Conservation (phyloP, 2,329 filamentous ascomycete species). For the Aspergillaceae sp. region DNA sequence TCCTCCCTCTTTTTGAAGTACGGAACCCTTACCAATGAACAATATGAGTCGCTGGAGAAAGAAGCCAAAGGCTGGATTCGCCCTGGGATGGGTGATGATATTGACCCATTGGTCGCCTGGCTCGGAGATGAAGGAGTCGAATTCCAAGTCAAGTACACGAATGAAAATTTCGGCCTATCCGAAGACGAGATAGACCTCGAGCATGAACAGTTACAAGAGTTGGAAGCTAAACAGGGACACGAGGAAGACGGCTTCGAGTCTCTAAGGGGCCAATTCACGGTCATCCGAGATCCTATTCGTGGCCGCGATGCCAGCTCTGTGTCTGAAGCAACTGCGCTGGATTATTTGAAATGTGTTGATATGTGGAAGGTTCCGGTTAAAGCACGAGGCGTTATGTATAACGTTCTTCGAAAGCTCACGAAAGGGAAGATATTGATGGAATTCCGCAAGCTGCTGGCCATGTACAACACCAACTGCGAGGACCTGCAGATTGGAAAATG, state of each 20-base stretch:
- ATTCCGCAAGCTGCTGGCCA: conserved; percentile 43
- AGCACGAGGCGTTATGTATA: conserved; percentile 58
- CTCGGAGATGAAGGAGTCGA: conserved; percentile 45
- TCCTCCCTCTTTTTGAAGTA: conserved; percentile 46
- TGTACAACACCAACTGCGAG: conserved; percentile 44
- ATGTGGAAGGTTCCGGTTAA: conserved; percentile 52
- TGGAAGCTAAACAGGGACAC: conserved; percentile 49
- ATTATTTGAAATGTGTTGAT: conserved; percentile 38
- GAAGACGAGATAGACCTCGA: conserved; percentile 55
- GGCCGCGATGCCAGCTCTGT: conserved; percentile 11
- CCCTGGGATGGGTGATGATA: conserved; percentile 17
- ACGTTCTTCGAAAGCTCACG: conserved; percentile 50
- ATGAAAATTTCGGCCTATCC: conserved; percentile 45
- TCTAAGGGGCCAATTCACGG: conserved; percentile 40
- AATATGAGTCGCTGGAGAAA: conserved; percentile 52
- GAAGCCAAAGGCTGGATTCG: conserved; percentile 40
- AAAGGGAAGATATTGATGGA: conserved; percentile 40
- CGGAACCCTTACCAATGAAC: conserved; percentile 53
- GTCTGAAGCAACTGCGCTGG: conserved; percentile 28
- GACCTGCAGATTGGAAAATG: conserved; percentile 51
- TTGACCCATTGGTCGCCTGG: conserved; percentile 46
- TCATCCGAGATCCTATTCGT: conserved; percentile 35
- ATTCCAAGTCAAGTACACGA: conserved; percentile 37
- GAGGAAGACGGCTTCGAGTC: conserved; percentile 48
- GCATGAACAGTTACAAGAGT: conserved; percentile 52